Base-by-base conservation (phyloP, 345 rosid species). In the Hirschfeldia incana region DNA sequence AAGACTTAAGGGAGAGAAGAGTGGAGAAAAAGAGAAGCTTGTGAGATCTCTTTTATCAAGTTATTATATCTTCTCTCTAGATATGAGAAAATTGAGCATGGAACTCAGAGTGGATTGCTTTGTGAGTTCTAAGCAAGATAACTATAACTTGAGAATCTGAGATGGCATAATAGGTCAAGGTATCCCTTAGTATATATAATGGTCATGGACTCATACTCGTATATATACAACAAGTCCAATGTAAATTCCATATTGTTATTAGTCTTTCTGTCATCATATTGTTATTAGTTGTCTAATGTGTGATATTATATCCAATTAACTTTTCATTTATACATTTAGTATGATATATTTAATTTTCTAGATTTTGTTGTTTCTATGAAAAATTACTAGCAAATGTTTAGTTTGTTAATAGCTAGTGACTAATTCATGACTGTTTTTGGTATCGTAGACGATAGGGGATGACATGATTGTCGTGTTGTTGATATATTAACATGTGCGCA, bases 1-100 rank as follows among this genome's bases (percentile, higher is more conserved):
- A 61, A 72, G 93, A 87, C 84, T 86, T 84, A 84, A 83, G 74
- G 84, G 66, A 67, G 81, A 44, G 70, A 67, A 86, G 91, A 86
- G 74, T 72, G 73, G 88, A 73, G 85, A 29, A 6, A 61, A 83
- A 76, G 78, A 84, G 78, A 79, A 46, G 4, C 85, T 86, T 85
- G 87, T 84, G 85, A 87, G 91, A 86, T 87, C 80, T 86, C 87
- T 85, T 65, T 17, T 27, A 37, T 71, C 68, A 37, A 37, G 70
- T 68, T 60, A 33, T 57, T 1, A 32, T 34, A 21, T 57, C 59
- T 42, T 73, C 5, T 75, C 62, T 55, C 82, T 60, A 72, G 39
- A 58, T 33, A 72, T 65, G 72, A 72, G n/a, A 72, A 37, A 72
- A 28, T 4, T 78, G 68, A 67, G 76, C 67, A 59, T 66, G 64